These are phyloP conservation scores for Ogataea minuta DNA, from an alignment of 805 yeast genomes.

Conservation along the genomic window DNA sequence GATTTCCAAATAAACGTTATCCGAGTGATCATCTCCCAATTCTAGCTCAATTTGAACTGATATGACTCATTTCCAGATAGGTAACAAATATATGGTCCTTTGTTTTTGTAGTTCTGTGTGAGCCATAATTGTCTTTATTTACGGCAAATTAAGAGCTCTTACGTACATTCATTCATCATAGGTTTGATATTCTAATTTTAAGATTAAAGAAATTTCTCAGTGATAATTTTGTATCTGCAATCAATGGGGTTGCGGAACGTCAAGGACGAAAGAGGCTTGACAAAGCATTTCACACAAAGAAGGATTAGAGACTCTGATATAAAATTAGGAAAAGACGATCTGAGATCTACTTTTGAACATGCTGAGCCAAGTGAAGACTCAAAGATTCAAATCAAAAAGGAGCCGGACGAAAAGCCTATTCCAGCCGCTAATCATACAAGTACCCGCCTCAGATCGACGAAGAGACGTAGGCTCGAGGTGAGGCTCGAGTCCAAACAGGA, in stretches of 20 bases:
- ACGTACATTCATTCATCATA: too few relatives aligned
- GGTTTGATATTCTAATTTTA: too few relatives aligned
- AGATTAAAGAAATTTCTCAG: too few relatives aligned
- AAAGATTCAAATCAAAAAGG: neutral
- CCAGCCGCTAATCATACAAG: neutral
- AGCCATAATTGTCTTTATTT: too few relatives aligned
- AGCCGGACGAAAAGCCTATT: neutral
- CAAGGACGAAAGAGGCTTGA: constrained; percentile 1
- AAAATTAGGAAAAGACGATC: neutral
- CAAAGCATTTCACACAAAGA: constrained; percentile 12
- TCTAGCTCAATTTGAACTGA: constrained; percentile 22
- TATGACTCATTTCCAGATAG: neutral
- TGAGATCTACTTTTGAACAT: constrained; percentile 1
- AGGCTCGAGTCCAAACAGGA: neutral
- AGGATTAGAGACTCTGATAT: constrained; percentile 4
- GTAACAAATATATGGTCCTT: too few relatives aligned
- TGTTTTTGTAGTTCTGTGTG: too few relatives aligned
- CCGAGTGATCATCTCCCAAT: constrained; percentile 51
- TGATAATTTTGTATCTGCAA: too few relatives aligned
- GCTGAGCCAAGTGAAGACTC: neutral
- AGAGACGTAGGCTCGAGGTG: constrained; percentile 2
- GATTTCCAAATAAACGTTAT: constrained; percentile 56
- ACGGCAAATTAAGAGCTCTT: too few relatives aligned
- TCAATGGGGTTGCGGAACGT: neutral
- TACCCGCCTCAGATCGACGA: neutral